These are phyloP conservation scores for Linum trigynum DNA, from an alignment of 345 rosid species.

Conservation along the genomic window DNA sequence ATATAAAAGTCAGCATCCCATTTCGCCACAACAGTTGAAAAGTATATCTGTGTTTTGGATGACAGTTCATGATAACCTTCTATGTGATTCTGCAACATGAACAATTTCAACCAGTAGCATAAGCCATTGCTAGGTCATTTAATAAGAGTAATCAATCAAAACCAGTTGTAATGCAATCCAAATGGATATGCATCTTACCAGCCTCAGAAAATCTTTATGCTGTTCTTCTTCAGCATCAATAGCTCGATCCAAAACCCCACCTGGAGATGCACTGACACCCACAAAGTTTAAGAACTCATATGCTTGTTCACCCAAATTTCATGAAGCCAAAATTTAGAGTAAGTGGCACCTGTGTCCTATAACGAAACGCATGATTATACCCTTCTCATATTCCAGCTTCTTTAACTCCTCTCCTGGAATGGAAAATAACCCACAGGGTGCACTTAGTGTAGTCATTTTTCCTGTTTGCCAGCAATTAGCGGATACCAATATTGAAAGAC, in stretches of 20 bases:
- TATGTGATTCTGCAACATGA: constrained; percentile 52
- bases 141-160: neutral
- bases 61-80: constrained; percentile 74
- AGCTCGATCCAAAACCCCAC: constrained; percentile 64
- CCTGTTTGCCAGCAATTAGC: neutral
- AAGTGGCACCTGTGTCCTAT: constrained; percentile 52
- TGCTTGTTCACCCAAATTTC: constrained; percentile 5
- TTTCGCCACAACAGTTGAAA: constrained; percentile 51
- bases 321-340: constrained; percentile 5
- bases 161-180: neutral
- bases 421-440: constrained; percentile 16
- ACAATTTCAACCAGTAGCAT: constrained; percentile 1
- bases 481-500: constrained; percentile 1
- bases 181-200: constrained; percentile 31
- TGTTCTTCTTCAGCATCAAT: constrained; percentile 62
- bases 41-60: constrained; percentile 59
- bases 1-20: constrained; percentile 85
- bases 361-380: constrained; percentile 51
- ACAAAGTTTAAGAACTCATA: constrained; percentile 10
- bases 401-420: constrained; percentile 45
- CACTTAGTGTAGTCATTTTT: constrained; percentile 3
- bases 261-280: constrained; percentile 44
- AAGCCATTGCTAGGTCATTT: neutral
- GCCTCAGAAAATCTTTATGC: constrained; percentile 53
- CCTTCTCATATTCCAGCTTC: constrained; percentile 64